phyloP scores from a whole-genome alignment of 2,329 filamentous ascomycete genomes.

The Penicillium frequentans region DNA sequence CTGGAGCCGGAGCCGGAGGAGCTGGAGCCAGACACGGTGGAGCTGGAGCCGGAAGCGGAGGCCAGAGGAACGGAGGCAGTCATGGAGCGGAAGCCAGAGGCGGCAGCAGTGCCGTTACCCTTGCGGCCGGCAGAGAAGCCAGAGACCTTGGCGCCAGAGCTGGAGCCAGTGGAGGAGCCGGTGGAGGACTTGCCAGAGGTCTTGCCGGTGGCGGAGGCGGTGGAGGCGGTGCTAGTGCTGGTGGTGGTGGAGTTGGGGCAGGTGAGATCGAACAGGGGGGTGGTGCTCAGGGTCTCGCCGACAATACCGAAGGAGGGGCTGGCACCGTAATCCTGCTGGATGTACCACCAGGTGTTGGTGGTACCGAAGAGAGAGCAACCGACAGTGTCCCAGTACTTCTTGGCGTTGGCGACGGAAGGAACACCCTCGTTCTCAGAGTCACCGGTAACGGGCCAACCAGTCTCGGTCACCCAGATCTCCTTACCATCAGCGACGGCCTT shows the following conservation, averaged over 20 bases:
- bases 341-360: conserved; percentile 48
- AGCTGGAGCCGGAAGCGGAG: conserved; percentile 2
- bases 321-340: conserved; percentile 37
- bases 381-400: conserved; percentile 77
- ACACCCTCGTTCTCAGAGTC: conserved; percentile 61
- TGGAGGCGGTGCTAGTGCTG: conserved; percentile 22
- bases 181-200: conserved; percentile 14
- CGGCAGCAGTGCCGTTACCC: not conserved
- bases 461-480: conserved; percentile 83
- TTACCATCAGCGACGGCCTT: conserved; percentile 62
- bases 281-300: conserved; percentile 34
- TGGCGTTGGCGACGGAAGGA: conserved; percentile 66
- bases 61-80: not conserved
- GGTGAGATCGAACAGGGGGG: conserved; percentile 39
- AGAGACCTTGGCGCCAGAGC: conserved; percentile 12
- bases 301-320: conserved; percentile 43
- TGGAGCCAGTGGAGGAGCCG: conserved; percentile 12
- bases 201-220: conserved; percentile 15
- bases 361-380: conserved; percentile 60
- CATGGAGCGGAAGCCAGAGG: not conserved
- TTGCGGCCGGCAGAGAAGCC: conserved; percentile 1
- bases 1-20: not conserved
- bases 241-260: conserved; percentile 26
- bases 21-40: not conserved
- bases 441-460: conserved; percentile 79